Evolutionary conservation across 768 basidiomycete species (phyloP).

Genomic region (Leccinum arenicola): DNA sequence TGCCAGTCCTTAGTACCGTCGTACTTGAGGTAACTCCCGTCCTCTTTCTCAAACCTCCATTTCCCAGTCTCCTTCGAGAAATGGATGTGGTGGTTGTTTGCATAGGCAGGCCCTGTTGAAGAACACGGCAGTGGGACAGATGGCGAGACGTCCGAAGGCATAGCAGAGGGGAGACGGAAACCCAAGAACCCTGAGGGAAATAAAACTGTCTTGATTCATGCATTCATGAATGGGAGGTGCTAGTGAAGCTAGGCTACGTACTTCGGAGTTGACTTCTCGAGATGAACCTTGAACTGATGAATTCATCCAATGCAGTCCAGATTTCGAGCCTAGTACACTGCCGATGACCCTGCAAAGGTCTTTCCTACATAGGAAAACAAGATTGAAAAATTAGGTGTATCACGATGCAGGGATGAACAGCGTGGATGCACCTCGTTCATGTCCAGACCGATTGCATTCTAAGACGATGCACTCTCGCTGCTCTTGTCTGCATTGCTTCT

Average conservation of each 20-base stretch:
- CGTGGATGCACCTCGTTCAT: conserved; percentile 64
- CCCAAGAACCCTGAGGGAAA: no score
- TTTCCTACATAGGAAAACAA: conserved; percentile 42
- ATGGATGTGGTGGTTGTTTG: conserved; percentile 77
- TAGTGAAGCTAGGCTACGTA: no score
- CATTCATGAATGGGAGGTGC: no score
- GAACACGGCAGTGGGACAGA: conserved; percentile 31
- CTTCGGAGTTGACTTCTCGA: no score
- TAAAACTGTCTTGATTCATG: no score
- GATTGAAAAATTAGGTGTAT: not conserved
- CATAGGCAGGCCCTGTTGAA: conserved; percentile 55
- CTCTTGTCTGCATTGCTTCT: conserved; percentile 5
- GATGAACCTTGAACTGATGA: no score
- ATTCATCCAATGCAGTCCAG: no score
- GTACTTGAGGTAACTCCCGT: not conserved
- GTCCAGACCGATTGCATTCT: conserved; percentile 75
- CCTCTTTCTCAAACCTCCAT: conserved; percentile 67
- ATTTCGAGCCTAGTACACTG: conserved; percentile 34
- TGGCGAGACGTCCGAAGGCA: not conserved
- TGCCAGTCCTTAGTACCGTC: no score
- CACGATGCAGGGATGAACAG: not conserved
- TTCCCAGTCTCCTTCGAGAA: conserved; percentile 70
- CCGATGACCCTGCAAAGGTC: conserved; percentile 77
- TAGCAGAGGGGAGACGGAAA: not conserved
- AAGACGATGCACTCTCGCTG: conserved; percentile 61